Base-by-base conservation (phyloP, 495 filamentous ascomycete species). In the Aspergillus conjunctus region DNA sequence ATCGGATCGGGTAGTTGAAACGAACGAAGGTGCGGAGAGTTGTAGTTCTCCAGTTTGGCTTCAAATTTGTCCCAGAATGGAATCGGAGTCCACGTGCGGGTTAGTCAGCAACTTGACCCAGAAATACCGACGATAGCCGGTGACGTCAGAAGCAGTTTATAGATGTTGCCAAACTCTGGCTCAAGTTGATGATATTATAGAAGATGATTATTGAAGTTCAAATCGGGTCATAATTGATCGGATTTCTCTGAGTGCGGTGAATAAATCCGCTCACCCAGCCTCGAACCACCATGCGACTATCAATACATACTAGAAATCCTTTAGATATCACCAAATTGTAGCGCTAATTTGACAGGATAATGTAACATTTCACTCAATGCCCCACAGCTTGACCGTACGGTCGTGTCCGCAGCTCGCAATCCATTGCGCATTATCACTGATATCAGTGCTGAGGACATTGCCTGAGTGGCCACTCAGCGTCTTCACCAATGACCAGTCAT, bases 301-400 rank as follows among this genome's bases (percentile, higher is more conserved):
- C 26, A 26, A 26, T 5, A 26, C 26, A 26, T 26, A 26, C 26
- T 26, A 26, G 26, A 26, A 26, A 5, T n/a, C 26, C 26, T 26
- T 26, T 26, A 2, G 2, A 26, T 26, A 26, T 26, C 26, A 26
- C 26, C 26, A 41, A 41, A 11, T 41, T 41, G 12, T 41, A 41
- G 37, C 11, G 37, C 11, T 41, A 41, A 11, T 14, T 41, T 3
- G 11, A n/a, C 37, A 14, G 37, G 4, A 41, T 14, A n/a, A 14
- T 32, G 15, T 14, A 14, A 5, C 26, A 26, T 26, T 31, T 77
- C 92, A 92, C 61, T 97, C 92, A 61, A 90, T 84, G 2, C 91
- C 93, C 94, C 94, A 99, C 4, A 99, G 77, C 74, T 98, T 99
- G 51, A 97, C 91, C 1, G 93, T 98, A 15, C 92, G 84, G 74